Evolutionary conservation across 768 basidiomycete species (phyloP).

Genomic region (Lactarius psammicola): DNA sequence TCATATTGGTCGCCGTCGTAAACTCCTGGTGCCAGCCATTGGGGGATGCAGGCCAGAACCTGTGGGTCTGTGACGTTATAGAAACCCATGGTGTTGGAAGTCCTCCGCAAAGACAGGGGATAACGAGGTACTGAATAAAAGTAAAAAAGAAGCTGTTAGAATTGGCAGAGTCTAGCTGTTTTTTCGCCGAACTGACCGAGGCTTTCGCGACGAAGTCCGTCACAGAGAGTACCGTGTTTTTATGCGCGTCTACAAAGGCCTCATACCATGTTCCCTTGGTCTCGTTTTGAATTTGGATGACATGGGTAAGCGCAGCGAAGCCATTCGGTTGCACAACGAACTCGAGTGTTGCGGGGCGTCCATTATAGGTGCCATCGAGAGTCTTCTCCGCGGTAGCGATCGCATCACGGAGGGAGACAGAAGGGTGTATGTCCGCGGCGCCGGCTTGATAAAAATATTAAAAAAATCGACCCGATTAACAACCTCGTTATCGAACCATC

Average conservation of each 20-base stretch:
- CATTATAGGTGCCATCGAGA: slow-evolving; percentile 43
- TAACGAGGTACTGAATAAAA: slow-evolving; percentile 42
- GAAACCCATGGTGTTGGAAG: slow-evolving; percentile 47
- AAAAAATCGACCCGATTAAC: not conserved
- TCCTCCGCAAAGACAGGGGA: slow-evolving; percentile 44
- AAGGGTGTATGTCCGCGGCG: slow-evolving; percentile 38
- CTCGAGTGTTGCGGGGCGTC: no score
- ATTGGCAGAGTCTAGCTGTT: not conserved
- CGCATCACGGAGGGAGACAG: slow-evolving; percentile 38
- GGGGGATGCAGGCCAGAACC: slow-evolving; percentile 54
- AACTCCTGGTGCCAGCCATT: no score
- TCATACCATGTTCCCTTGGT: no score
- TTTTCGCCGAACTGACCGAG: slow-evolving; percentile 37
- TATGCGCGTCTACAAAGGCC: no score
- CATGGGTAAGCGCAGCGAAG: no score
- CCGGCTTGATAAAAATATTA: no score
- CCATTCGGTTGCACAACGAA: no score
- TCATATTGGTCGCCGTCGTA: no score
- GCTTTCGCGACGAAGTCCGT: slow-evolving; percentile 52
- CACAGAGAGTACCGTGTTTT: slow-evolving; percentile 49
- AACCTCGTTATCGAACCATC: not conserved
- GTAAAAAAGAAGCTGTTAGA: not conserved
- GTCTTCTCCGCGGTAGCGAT: slow-evolving; percentile 40
- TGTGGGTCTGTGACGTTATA: slow-evolving; percentile 51
- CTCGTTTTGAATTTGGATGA: no score